Percentiles rank a stretch among this genome's conserved stretches.
These are phyloP conservation scores for Sporodiniella umbellata DNA, from an alignment of 371 early-diverging fungal species.

Conservation along the genomic window DNA sequence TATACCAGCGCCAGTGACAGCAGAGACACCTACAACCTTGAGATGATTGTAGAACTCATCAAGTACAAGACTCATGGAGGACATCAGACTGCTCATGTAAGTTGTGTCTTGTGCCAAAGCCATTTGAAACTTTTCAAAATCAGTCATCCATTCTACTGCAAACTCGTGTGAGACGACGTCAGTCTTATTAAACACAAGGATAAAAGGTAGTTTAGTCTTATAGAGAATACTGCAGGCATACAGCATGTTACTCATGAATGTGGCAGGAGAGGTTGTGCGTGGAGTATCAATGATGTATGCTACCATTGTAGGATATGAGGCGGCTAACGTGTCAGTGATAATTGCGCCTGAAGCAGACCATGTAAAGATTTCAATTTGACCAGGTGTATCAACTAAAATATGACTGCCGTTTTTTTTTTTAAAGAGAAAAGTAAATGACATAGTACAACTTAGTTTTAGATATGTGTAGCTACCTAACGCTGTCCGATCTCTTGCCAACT, in stretches of 20 bases:
- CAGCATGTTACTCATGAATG: conserved; percentile 99
- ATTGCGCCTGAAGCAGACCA: conserved; percentile 99
- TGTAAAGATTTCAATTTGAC: conserved; percentile 99
- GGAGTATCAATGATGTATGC: conserved; percentile 98
- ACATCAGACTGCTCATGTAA: conserved; percentile 92
- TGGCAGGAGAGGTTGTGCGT: conserved; percentile 88
- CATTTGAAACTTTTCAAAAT: conserved; percentile 93
- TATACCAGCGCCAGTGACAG: conserved; percentile 94
- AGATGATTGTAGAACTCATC: conserved; percentile 98
- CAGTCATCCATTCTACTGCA: conserved; percentile 95
- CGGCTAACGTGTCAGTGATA: conserved; percentile 93
- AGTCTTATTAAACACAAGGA: conserved; percentile 97
- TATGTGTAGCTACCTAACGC: too few species aligned
- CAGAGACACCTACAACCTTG: conserved; percentile 86
- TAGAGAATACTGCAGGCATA: conserved; percentile 97
- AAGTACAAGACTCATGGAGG: conserved; percentile 94
- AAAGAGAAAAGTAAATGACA: too few species aligned
- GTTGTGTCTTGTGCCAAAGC: conserved; percentile 72
- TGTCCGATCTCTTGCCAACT: conserved; percentile 74
- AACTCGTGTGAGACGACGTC: conserved; percentile 90
- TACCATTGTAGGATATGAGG: conserved; percentile 90
- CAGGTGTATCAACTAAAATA: conserved; percentile 98
- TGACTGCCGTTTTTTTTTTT: too few species aligned
- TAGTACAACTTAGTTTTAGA: conserved; percentile 12
- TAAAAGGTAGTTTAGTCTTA: conserved; percentile 94